A percentile compares a stretch with the other conserved stretches of the same genome.
Conservation (phyloP, 2,329 filamentous ascomycete genomes). For the Fusarium multiceps region DNA sequence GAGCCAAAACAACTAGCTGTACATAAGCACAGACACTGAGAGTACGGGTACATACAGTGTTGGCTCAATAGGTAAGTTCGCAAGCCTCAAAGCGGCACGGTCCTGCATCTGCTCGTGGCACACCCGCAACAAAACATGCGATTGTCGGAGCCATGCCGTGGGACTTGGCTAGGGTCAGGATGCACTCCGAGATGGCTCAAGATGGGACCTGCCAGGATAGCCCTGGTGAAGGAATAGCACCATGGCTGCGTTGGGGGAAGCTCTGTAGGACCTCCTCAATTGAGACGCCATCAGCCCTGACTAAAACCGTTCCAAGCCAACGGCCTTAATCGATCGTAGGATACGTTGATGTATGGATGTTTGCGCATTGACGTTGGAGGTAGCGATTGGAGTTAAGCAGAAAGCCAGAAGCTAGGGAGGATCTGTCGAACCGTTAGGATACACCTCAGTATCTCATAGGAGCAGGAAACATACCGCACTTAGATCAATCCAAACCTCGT, state of each 20-base stretch:
- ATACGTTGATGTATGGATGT: not conserved
- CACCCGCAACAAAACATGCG: constrained; percentile 23
- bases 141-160: constrained; percentile 21
- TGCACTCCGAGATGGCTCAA: constrained; percentile 34
- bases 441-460: not conserved
- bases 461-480: not conserved
- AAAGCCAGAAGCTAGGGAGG: not conserved
- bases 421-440: constrained; percentile 7
- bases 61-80: constrained; percentile 20
- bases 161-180: constrained; percentile 30
- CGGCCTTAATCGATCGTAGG: not conserved
- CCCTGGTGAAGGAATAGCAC: constrained; percentile 28
- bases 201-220: constrained; percentile 33
- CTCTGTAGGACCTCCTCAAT: constrained; percentile 4
- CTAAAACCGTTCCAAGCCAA: constrained; percentile 2
- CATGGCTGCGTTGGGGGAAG: constrained; percentile 5
- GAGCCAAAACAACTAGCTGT: not conserved
- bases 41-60: constrained; percentile 7
- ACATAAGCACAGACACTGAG: constrained; percentile 2
- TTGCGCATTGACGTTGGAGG: not conserved
- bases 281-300: constrained; percentile 9
- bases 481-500: not conserved
- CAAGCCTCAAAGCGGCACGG: constrained; percentile 27
- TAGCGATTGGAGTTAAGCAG: not conserved
- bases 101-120: constrained; percentile 12